These are phyloP conservation scores for Bipolaris bicolor DNA, from an alignment of 2,329 filamentous ascomycete genomes.

Conservation along the genomic window DNA sequence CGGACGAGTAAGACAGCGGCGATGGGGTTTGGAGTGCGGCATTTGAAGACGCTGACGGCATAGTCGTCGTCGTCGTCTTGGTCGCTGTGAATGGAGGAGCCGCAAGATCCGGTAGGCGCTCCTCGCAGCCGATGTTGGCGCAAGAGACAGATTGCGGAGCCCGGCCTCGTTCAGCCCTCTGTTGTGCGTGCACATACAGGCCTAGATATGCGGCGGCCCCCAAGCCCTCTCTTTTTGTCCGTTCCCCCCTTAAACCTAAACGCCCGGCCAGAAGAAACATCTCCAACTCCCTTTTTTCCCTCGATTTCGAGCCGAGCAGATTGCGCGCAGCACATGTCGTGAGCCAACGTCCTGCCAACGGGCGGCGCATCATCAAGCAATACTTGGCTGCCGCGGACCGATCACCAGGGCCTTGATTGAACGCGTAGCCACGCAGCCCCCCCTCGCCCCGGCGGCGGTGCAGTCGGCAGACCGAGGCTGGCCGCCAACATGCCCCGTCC, in stretches of 20 bases:
- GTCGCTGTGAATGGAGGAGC: slow-evolving; percentile 2
- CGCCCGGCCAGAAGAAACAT: neutral
- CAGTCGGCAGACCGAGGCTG: neutral
- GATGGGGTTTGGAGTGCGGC: too few relatives aligned
- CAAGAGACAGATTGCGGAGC: slow-evolving; percentile 23
- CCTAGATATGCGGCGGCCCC: slow-evolving; percentile 27
- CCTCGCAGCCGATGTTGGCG: slow-evolving; percentile 6
- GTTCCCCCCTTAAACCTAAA: neutral
- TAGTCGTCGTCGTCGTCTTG: neutral
- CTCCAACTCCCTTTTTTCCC: neutral
- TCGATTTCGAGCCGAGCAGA: neutral
- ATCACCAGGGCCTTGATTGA: slow-evolving; percentile 14
- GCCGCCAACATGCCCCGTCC: slow-evolving; percentile 47
- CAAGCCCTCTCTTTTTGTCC: slow-evolving; percentile 9
- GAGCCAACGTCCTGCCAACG: slow-evolving; percentile 20
- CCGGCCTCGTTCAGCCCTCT: slow-evolving; percentile 20
- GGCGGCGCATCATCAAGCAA: slow-evolving; percentile 31
- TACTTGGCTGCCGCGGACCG: slow-evolving; percentile 27
- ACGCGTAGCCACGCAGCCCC: slow-evolving; percentile 20
- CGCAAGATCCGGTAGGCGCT: slow-evolving; percentile 20
- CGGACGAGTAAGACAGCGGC: neutral
- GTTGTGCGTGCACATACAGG: slow-evolving; percentile 23
- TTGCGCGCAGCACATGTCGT: slow-evolving; percentile 3
- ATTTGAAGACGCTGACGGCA: too few relatives aligned
- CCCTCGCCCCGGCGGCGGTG: neutral